Evolutionary conservation across 2,329 filamentous ascomycete genomes (phyloP).

Genomic region (Grosmannia serpens): DNA sequence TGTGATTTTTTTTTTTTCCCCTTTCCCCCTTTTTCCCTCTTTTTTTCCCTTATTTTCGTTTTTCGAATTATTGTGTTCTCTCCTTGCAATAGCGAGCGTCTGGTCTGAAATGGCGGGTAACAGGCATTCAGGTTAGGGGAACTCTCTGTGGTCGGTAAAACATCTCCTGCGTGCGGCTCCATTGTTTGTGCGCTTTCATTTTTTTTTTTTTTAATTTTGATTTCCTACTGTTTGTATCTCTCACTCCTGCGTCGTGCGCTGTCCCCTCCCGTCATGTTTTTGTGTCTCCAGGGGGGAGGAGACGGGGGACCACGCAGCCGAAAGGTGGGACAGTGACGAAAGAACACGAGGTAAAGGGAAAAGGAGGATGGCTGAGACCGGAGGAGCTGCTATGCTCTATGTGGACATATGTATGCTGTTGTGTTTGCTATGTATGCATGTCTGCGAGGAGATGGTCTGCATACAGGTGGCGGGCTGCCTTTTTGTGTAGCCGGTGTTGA

Average conservation of each 20-base stretch:
- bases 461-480: neutral
- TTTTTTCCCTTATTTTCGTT: neutral
- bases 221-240: neutral
- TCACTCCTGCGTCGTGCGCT: neutral
- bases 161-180: neutral
- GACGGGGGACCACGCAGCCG: too few species aligned
- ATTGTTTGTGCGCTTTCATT: neutral
- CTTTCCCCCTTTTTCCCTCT: neutral
- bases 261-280: too few species aligned
- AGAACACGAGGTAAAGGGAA: too few species aligned
- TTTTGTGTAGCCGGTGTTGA: too few species aligned
- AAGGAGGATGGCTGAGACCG: too few species aligned
- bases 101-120: constrained; percentile 3
- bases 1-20: neutral
- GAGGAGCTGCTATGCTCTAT: too few species aligned
- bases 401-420: neutral
- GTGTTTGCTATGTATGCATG: neutral
- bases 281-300: too few species aligned
- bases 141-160: neutral
- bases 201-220: neutral
- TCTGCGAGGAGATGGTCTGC: neutral
- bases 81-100: constrained; percentile 4
- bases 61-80: neutral
- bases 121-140: constrained; percentile 2
- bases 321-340: neutral